Percentiles rank a stretch among this genome's conserved stretches.
These are phyloP conservation scores for Suillus hirtellus DNA, from an alignment of 768 basidiomycete genomes.

Conservation along the genomic window DNA sequence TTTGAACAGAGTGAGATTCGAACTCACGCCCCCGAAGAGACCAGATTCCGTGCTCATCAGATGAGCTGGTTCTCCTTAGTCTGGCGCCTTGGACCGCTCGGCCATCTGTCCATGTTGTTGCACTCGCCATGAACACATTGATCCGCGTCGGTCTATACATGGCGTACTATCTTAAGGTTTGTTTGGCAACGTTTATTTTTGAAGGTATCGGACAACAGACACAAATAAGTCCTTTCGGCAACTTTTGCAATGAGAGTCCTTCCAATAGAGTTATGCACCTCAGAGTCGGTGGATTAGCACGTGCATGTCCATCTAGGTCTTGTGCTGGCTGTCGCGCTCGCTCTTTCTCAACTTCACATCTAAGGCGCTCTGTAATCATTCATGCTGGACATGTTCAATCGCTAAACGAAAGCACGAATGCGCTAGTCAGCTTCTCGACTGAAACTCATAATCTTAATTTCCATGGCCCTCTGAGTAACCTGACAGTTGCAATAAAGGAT, in stretches of 20 bases:
- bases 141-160: neutral
- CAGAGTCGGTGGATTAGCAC: neutral
- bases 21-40: conserved; percentile 16
- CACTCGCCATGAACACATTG: neutral
- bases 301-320: neutral
- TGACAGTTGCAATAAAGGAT: conserved; percentile 78
- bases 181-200: neutral
- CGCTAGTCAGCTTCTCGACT: conserved; percentile 1
- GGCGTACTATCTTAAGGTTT: neutral
- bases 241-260: neutral
- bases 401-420: conserved; percentile 2
- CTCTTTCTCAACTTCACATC: neutral
- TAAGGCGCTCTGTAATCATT: neutral
- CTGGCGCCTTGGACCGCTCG: conserved; percentile 90
- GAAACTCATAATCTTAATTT: neutral
- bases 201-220: conserved; percentile 6
- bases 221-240: conserved; percentile 22
- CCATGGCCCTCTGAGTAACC: conserved; percentile 37
- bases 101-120: conserved; percentile 58
- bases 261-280: neutral
- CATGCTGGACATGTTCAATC: neutral
- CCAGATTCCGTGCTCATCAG: conserved; percentile 7
- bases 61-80: conserved; percentile 51
- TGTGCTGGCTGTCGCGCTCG: neutral
- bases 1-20: conserved; percentile 19